Evolutionary conservation across 192 early-diverging fungal genomes (phyloP).

Genomic region (Glomus cerebriforme): DNA sequence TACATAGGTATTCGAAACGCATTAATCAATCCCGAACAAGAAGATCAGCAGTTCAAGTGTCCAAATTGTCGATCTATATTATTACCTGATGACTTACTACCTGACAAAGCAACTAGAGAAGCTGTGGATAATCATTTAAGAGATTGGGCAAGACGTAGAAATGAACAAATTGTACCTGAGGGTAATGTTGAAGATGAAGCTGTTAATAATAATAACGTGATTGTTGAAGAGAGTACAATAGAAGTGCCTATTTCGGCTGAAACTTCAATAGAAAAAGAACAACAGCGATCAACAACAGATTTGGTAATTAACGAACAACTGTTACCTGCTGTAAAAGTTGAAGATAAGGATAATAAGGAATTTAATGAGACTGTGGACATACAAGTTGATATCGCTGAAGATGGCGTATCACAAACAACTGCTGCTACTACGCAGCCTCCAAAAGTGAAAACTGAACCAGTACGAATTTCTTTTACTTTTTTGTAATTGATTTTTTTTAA

Average conservation of each 20-base stretch:
- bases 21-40: slow-evolving; percentile 46
- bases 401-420: neutral
- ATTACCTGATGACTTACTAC: slow-evolving; percentile 58
- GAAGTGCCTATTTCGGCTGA: neutral
- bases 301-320: neutral
- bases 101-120: slow-evolving; percentile 50
- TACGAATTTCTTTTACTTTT: neutral
- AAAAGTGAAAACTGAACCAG: neutral
- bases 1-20: slow-evolving; percentile 44
- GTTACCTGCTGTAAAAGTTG: too few relatives aligned
- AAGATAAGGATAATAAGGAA: too few relatives aligned
- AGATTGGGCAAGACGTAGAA: slow-evolving; percentile 45
- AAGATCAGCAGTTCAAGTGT: slow-evolving; percentile 56
- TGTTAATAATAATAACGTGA: neutral
- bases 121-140: slow-evolving; percentile 55
- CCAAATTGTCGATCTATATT: slow-evolving; percentile 53
- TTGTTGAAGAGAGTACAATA: neutral
- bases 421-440: neutral
- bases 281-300: neutral
- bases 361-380: neutral
- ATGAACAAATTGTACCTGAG: slow-evolving; percentile 11
- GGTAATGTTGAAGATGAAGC: slow-evolving; percentile 16
- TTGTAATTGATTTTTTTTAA: neutral
- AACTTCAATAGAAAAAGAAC: slow-evolving; percentile 3
- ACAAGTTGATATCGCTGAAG: neutral